These are phyloP conservation scores for Backusella morwellensis DNA, from an alignment of 192 early-diverging fungal genomes.

Conservation along the genomic window DNA sequence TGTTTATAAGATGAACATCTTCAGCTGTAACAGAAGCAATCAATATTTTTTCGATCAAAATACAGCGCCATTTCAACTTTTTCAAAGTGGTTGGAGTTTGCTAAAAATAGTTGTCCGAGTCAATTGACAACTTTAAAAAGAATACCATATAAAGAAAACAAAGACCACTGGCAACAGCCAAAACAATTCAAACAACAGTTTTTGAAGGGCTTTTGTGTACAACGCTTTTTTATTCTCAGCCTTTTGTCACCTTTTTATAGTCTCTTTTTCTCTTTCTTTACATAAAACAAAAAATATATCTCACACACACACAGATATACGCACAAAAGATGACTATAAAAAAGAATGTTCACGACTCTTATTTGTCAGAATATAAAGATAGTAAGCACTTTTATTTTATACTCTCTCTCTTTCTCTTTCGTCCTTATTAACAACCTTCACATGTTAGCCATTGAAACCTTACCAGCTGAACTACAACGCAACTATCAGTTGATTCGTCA, in stretches of 20 bases:
- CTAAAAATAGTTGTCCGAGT: too few relatives aligned
- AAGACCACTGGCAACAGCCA: too few relatives aligned
- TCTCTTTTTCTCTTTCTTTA: neutral
- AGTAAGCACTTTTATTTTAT: neutral
- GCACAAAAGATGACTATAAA: neutral
- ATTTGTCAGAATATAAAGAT: neutral
- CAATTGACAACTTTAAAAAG: too few relatives aligned
- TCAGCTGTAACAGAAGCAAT: too few relatives aligned
- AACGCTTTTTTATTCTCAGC: too few relatives aligned
- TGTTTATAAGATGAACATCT: too few relatives aligned
- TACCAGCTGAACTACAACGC: slow-evolving; percentile 73
- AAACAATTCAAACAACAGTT: too few relatives aligned
- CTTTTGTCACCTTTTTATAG: neutral
- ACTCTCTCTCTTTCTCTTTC: neutral
- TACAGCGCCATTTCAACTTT: too few relatives aligned
- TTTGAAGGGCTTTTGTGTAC: too few relatives aligned
- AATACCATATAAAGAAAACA: too few relatives aligned
- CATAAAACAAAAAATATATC: neutral
- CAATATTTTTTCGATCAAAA: too few relatives aligned
- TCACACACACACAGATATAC: neutral
- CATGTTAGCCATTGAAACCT: slow-evolving; percentile 58
- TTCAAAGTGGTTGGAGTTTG: too few relatives aligned
- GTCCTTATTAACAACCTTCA: neutral
- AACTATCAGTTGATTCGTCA: slow-evolving; percentile 91
- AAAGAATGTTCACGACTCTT: neutral